Evolutionary conservation across 2,329 filamentous ascomycete genomes (phyloP).

Genomic region (Septoria petroselini): DNA sequence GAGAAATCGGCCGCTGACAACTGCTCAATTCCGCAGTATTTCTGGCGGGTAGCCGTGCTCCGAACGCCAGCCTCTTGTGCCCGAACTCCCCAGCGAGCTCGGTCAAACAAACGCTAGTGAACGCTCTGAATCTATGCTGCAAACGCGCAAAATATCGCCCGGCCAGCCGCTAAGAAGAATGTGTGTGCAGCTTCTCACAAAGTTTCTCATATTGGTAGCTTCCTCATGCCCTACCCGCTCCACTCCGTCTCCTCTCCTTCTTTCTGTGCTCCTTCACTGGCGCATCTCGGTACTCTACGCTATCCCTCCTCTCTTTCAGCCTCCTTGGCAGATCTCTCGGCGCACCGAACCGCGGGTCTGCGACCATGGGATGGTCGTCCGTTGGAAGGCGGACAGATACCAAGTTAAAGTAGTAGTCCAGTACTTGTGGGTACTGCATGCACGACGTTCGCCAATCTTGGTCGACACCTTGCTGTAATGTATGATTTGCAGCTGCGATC

Average conservation of each 20-base stretch:
- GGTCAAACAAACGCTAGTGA: no score
- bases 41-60: no score
- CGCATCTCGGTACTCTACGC: slow-evolving; percentile 19
- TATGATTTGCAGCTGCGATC: slow-evolving; percentile 61
- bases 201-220: no score
- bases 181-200: no score
- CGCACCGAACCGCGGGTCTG: slow-evolving; percentile 36
- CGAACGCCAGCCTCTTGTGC: no score
- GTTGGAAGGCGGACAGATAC: slow-evolving; percentile 64
- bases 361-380: slow-evolving; percentile 47
- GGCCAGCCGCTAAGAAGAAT: no score
- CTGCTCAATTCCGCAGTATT: no score
- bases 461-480: slow-evolving; percentile 70
- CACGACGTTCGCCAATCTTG: slow-evolving; percentile 75
- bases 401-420: slow-evolving; percentile 74
- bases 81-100: no score
- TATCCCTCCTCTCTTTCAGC: slow-evolving; percentile 30
- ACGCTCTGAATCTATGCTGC: no score
- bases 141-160: no score
- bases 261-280: slow-evolving; percentile 24
- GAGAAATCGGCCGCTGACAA: no score
- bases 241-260: slow-evolving; percentile 27
- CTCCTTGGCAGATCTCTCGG: slow-evolving; percentile 9
- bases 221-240: slow-evolving; percentile 28
- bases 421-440: slow-evolving; percentile 73